Evolutionary conservation across 2,329 filamentous ascomycete species (phyloP), one percentile per base, ranked within the genome.

Genomic region (Nothopassalora personata): DNA sequence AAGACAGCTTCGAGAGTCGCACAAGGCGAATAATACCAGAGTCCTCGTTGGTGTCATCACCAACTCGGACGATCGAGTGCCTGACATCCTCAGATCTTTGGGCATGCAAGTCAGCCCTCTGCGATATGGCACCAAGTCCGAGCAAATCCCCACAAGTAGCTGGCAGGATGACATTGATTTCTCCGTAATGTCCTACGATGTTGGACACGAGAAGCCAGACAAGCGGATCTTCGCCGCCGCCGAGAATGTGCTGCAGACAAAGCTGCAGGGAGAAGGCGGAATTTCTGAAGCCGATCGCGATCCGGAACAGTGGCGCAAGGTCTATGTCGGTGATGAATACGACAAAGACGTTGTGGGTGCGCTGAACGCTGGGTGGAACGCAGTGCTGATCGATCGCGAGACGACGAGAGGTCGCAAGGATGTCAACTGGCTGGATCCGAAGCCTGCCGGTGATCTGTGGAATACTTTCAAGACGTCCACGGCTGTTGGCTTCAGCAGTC

Each of bases 21-120:
- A 66, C 9, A 49, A 53, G 28, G 56, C 51, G n/a, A 53, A 43
- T 0, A 45, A 62, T 10, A 58, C 62, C 6, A 54, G 61, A 7
- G 58, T 72, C n/a, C 72, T 83, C 1, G 72, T 85, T 5, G 84
- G 84, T 28, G 75, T 87, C 5, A 77, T 87, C 53, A 84, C 83
- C 10, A 87, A 87, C 67, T 86, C 84, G 0, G 85, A 88, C 64
- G 78, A 83, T 66, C 76, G 84, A n/a, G 81, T 86, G 0, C 77
- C 80, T 0, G 70, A 71, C 28, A 77, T 87, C 23, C 70, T 87
- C 4, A 71, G 76, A 0, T 82, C 81, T 0, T 71, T 86, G 4
- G 82, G 81, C 0, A 65, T 87, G 30, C 70, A 67, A 2, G 74
- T 86, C 2, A 76, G 75, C 54, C 73, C 75, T 0, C 28, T 67